These are phyloP conservation scores for Gryganskiella cystojenkinii DNA, from an alignment of 192 early-diverging fungal species.

Conservation along the genomic window DNA sequence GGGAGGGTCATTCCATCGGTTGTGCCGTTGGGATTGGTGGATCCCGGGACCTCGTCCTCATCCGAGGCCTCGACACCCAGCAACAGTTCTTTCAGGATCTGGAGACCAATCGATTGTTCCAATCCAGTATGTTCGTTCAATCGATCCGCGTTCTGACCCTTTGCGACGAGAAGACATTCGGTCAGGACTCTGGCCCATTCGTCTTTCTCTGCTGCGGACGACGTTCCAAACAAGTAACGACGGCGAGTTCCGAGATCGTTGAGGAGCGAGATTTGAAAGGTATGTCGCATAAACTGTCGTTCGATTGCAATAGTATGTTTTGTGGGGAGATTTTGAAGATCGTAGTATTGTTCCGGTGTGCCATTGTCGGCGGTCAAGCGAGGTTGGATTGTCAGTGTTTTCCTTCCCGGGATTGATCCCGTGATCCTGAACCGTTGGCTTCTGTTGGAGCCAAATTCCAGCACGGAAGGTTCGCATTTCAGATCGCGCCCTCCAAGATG, in stretches of 20 bases:
- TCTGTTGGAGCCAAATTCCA: slow-evolving; percentile 63
- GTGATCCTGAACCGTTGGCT: slow-evolving; percentile 67
- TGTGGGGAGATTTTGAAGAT: slow-evolving; percentile 55
- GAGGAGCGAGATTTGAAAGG: slow-evolving; percentile 66
- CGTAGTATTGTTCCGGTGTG: slow-evolving; percentile 55
- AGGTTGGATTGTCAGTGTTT: slow-evolving; percentile 65
- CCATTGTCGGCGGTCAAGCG: slow-evolving; percentile 52
- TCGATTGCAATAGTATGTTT: slow-evolving; percentile 71
- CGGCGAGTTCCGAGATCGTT: slow-evolving; percentile 53
- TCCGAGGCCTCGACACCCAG: slow-evolving; percentile 53
- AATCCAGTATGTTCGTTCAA: slow-evolving; percentile 48
- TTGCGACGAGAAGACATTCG: slow-evolving; percentile 33
- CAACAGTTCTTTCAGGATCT: slow-evolving; percentile 59
- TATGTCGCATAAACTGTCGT: slow-evolving; percentile 71
- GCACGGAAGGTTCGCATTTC: slow-evolving; percentile 59
- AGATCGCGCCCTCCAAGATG: slow-evolving; percentile 70
- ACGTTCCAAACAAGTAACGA: slow-evolving; percentile 46
- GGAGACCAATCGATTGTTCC: slow-evolving; percentile 59
- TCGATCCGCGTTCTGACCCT: slow-evolving; percentile 42
- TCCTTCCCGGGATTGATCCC: slow-evolving; percentile 67
- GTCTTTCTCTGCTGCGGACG: slow-evolving; percentile 37
- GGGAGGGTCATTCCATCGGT: slow-evolving; percentile 3
- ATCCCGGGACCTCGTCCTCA: slow-evolving; percentile 32
- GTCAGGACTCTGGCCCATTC: slow-evolving; percentile 42
- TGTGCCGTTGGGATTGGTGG: slow-evolving; percentile 12